A percentile compares a stretch with the other conserved stretches of the same genome.
Conservation (phyloP, 208 protist species). For the Trichomonas gallinae region DNA sequence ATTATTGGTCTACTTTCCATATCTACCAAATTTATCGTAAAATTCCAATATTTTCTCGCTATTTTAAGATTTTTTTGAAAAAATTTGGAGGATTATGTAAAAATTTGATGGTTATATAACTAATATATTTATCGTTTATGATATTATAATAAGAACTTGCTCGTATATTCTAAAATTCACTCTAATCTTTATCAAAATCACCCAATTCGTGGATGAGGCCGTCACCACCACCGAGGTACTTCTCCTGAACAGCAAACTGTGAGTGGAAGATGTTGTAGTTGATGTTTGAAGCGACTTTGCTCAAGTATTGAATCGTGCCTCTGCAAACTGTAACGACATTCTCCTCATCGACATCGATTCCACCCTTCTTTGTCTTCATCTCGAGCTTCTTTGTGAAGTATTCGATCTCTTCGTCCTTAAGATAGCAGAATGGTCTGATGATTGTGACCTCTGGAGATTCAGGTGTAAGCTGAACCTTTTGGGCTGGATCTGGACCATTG, state of each 20-base stretch:
- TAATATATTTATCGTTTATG: too few species aligned
- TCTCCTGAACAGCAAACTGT: background rate
- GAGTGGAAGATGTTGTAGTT: background rate
- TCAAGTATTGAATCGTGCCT: background rate
- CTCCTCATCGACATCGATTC: background rate
- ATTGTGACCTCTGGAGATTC: background rate
- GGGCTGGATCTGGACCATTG: background rate
- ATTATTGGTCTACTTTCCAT: too few species aligned
- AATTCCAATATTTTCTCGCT: too few species aligned
- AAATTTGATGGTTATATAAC: too few species aligned
- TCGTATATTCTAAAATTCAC: too few species aligned
- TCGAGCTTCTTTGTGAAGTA: background rate
- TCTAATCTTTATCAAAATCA: background rate
- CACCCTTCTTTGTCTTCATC: background rate
- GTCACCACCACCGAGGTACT: background rate
- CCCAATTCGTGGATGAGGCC: background rate
- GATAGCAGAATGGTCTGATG: background rate
- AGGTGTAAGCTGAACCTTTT: background rate
- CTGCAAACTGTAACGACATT: background rate
- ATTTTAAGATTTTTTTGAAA: too few species aligned
- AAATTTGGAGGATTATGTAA: too few species aligned
- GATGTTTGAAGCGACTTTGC: background rate
- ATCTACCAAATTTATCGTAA: too few species aligned
- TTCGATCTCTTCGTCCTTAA: background rate
- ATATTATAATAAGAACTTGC: too few species aligned